Conservation (phyloP, 2,329 filamentous ascomycete genomes). For the Alternaria brassicae region DNA sequence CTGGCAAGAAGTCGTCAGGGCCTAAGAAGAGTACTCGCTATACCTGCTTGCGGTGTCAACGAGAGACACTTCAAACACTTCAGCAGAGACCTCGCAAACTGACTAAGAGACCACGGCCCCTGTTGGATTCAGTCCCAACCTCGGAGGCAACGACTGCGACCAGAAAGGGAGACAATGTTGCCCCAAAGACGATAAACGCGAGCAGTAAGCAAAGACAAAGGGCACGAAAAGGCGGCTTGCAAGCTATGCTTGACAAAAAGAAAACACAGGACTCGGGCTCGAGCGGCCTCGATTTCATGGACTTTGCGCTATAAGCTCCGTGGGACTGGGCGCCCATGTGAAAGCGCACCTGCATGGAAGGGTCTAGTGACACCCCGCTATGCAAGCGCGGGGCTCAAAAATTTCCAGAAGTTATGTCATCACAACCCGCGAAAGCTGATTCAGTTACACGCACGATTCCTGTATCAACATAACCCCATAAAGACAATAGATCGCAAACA, state of each 20-base stretch:
- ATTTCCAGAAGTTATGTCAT: constrained; percentile 37
- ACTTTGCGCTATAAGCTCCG: constrained; percentile 57
- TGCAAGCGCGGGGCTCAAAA: constrained; percentile 43
- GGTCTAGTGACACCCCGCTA: constrained; percentile 36
- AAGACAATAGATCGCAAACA: constrained; percentile 16
- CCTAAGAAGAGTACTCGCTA: constrained; percentile 34
- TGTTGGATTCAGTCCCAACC: neutral
- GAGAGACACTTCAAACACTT: constrained; percentile 37
- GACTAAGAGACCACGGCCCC: constrained; percentile 19
- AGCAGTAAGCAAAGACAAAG: constrained; percentile 64
- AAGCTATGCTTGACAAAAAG: constrained; percentile 60
- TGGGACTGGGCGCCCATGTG: constrained; percentile 21
- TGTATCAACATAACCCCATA: neutral
- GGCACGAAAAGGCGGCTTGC: constrained; percentile 61
- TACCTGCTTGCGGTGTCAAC: constrained; percentile 42
- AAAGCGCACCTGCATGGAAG: constrained; percentile 27
- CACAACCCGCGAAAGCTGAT: constrained; percentile 10
- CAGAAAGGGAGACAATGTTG: constrained; percentile 22
- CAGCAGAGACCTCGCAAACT: constrained; percentile 29
- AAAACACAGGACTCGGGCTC: constrained; percentile 46
- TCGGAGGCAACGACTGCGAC: constrained; percentile 2
- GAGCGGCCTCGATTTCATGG: constrained; percentile 59
- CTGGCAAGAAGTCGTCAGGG: constrained; percentile 13
- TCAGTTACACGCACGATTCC: neutral
- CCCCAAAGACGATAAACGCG: constrained; percentile 50